Evolutionary conservation across 23 red algal genomes (phyloP).

Genomic region (Pyropia yezoensis): DNA sequence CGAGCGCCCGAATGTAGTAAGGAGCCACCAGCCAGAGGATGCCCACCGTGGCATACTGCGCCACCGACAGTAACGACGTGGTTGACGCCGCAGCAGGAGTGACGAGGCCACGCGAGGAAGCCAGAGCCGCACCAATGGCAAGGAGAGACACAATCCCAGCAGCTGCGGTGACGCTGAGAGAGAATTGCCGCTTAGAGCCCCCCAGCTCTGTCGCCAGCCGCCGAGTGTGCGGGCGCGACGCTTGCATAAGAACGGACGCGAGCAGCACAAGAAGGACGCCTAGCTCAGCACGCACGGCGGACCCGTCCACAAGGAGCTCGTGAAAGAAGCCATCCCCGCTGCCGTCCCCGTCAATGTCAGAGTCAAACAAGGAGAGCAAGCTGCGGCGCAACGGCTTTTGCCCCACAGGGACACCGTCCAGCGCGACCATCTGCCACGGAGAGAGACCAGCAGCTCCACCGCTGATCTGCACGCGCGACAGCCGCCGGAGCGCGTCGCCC

Average conservation of each 20-base stretch:
- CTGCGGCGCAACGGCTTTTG: not conserved
- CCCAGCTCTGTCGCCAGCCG: conserved; percentile 56
- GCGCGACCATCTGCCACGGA: not conserved
- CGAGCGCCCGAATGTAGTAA: conserved; percentile 59
- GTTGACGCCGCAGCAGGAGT: no score
- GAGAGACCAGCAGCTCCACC: not conserved
- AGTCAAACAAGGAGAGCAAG: not conserved
- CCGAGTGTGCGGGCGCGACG: conserved; percentile 25
- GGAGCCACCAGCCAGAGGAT: conserved; percentile 59
- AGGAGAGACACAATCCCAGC: conserved; percentile 13
- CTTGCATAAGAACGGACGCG: conserved; percentile 54
- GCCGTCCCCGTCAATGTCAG: not conserved
- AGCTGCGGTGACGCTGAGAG: conserved; percentile 28
- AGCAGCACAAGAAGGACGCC: conserved; percentile 50
- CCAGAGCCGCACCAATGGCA: not conserved
- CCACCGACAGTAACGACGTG: not conserved
- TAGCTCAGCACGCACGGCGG: conserved; percentile 35
- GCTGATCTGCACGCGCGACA: no score
- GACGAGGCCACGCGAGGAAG: no score
- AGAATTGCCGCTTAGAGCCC: conserved; percentile 55
- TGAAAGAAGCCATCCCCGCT: not conserved
- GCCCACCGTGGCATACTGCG: conserved; percentile 30
- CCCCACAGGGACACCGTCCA: not conserved
- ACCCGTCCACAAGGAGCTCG: not conserved
- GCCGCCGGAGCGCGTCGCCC: no score